Percentiles rank a stretch among this genome's conserved stretches.
phyloP scores from a whole-genome alignment of 1,284 basidiomycete genomes.

The Vanrija pseudolonga region DNA sequence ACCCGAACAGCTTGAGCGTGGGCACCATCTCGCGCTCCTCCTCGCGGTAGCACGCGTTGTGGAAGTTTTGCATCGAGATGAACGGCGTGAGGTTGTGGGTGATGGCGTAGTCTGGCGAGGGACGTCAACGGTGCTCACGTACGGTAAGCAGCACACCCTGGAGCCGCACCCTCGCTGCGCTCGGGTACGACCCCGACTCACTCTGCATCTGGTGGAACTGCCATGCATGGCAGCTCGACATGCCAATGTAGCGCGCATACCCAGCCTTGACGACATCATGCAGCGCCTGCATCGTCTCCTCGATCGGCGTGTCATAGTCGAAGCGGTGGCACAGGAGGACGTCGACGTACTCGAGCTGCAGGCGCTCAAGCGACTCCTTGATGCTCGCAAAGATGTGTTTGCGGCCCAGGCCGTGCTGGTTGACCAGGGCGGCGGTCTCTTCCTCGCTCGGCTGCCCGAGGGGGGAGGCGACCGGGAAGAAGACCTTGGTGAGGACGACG shows the following conservation, averaged over 20 bases:
- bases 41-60: slow-evolving; percentile 57
- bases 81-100: slow-evolving; percentile 60
- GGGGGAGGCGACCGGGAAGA: slow-evolving; percentile 11
- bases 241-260: slow-evolving; percentile 65
- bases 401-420: slow-evolving; percentile 52
- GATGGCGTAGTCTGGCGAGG: slow-evolving; percentile 45
- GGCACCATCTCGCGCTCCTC: slow-evolving; percentile 62
- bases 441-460: not conserved
- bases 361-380: slow-evolving; percentile 60
- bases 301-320: slow-evolving; percentile 59
- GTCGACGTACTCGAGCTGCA: slow-evolving; percentile 69
- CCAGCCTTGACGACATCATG: slow-evolving; percentile 65
- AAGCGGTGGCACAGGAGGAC: slow-evolving; percentile 58
- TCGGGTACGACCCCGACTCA: slow-evolving; percentile 13
- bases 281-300: slow-evolving; percentile 65
- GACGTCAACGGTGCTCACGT: too few relatives aligned
- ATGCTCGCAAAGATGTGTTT: slow-evolving; percentile 66
- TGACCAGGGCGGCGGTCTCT: slow-evolving; percentile 35
- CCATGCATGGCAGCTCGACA: slow-evolving; percentile 52
- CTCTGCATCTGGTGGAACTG: slow-evolving; percentile 50
- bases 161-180: slow-evolving; percentile 7
- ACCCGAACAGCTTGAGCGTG: slow-evolving; percentile 42
- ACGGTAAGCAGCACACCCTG: too few relatives aligned
- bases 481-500: slow-evolving; percentile 69
- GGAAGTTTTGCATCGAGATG: slow-evolving; percentile 66